Base-by-base conservation (phyloP, 106 monocot genomes). In the Platanthera guangdongensis region DNA sequence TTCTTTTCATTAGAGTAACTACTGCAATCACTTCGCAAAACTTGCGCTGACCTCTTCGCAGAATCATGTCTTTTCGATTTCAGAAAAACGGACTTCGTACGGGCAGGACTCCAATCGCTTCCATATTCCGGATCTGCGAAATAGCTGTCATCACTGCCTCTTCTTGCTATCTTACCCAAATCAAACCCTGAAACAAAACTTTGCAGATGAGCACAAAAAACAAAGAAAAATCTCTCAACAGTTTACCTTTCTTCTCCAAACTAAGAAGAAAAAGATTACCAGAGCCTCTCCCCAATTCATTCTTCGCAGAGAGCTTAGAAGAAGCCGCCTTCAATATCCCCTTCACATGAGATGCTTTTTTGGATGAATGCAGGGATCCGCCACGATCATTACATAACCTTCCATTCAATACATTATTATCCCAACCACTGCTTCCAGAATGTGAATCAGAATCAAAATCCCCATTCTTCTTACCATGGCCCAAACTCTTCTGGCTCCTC, bases 291-390 rank as follows among this genome's bases (percentile, higher is more conserved):
- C 14, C 7, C 57, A 67, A 53, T 13, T 73, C 83, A 47, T 76
- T 82, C 62, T 83, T 80, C 11, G 47, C 32, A 65, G 75, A 60
- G 76, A 30, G 72, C 46, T 86, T 91, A 10, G 82, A 47, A 46
- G 71, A 22, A 59, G 78, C 52, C 69, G 83, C 68, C 62, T 83
- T 85, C 74, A 82, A 75, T 6, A 84, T 70, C 8, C 92, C 92
- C 74, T 87, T 88, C 9, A 76, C 28, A 7, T 80, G 48, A 71
- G 70, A 71, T 47, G 70, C 70, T 71, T 71, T 71, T 47, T 46
- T 8, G 16, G n/a, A 48, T 47, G 47, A 71, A 71, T 71, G 13
- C n/a, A 48, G n/a, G 39, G 39, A 67, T 51, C 62, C 51, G 13
- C 78, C 78, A 14, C n/a, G 51, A 47, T 54, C 78, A 72, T 75